Percentiles rank a stretch among this genome's conserved stretches.
phyloP scores from a whole-genome alignment of 2,329 filamentous ascomycete species.

The Exophiala oligosperma region DNA sequence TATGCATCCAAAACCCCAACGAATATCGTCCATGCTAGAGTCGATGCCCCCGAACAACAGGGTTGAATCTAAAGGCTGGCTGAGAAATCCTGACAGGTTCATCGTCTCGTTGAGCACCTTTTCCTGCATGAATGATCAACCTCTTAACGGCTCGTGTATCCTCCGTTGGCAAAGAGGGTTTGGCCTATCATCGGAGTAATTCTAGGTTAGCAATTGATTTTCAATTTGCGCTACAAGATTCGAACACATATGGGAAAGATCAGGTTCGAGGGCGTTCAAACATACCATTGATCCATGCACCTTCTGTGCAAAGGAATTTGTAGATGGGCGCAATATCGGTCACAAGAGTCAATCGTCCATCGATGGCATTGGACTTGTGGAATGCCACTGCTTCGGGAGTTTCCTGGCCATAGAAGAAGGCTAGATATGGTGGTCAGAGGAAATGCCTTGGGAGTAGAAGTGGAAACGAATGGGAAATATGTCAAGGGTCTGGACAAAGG shows the following conservation, averaged over 20 bases:
- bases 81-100: background rate
- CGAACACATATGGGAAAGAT: background rate
- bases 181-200: slow-evolving; percentile 6
- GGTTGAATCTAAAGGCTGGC: too few species aligned
- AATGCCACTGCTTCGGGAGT: slow-evolving; percentile 44
- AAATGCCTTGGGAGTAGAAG: background rate
- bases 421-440: slow-evolving; percentile 12
- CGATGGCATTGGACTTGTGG: slow-evolving; percentile 48
- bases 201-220: background rate
- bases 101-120: too few species aligned
- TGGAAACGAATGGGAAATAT: background rate
- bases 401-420: slow-evolving; percentile 50
- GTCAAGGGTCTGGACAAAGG: background rate
- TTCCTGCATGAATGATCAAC: too few species aligned
- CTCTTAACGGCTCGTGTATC: slow-evolving; percentile 45
- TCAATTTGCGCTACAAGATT: background rate
- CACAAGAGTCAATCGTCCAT: slow-evolving; percentile 43
- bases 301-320: slow-evolving; percentile 47
- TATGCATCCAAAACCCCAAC: too few species aligned
- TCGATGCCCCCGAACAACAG: too few species aligned
- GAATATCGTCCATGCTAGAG: too few species aligned
- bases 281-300: slow-evolving; percentile 47
- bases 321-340: slow-evolving; percentile 49
- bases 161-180: slow-evolving; percentile 51
- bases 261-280: background rate